Evolutionary conservation across 148 eudicot species (phyloP).

Genomic region (Heliosperma pusillum): DNA sequence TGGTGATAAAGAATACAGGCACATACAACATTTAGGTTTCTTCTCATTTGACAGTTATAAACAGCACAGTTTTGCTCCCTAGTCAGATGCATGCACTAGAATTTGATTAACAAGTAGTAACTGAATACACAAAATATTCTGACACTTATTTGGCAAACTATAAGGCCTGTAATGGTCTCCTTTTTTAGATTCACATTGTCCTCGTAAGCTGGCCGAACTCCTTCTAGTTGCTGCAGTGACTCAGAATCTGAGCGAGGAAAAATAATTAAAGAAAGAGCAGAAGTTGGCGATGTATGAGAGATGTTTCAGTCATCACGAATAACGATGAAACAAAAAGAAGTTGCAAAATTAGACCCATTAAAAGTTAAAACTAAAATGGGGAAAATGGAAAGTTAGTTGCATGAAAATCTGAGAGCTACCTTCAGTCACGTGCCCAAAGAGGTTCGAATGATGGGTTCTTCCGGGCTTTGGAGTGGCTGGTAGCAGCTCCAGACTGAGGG

Average conservation of each 20-base stretch:
- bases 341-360: background rate
- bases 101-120: background rate
- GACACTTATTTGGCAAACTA: background rate
- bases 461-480: conserved; percentile 49
- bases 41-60: background rate
- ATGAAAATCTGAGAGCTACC: conserved; percentile 13
- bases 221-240: background rate
- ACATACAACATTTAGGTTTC: background rate
- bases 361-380: background rate
- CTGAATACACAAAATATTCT: background rate
- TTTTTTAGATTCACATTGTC: background rate
- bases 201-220: background rate
- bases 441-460: conserved; percentile 59
- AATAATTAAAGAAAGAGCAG: background rate
- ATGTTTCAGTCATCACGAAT: background rate
- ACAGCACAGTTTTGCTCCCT: background rate
- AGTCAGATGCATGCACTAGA: background rate
- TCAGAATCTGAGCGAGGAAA: background rate
- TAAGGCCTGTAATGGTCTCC: background rate
- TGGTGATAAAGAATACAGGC: too few relatives aligned
- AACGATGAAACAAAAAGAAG: background rate
- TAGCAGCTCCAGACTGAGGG: conserved; percentile 60
- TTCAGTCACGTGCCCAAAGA: conserved; percentile 66
- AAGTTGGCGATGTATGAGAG: background rate
- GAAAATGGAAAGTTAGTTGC: background rate